A percentile compares a stretch with the other conserved stretches of the same genome.
phyloP scores from a whole-genome alignment of 78 protist species.

The Dictyostelium firmibasis region DNA sequence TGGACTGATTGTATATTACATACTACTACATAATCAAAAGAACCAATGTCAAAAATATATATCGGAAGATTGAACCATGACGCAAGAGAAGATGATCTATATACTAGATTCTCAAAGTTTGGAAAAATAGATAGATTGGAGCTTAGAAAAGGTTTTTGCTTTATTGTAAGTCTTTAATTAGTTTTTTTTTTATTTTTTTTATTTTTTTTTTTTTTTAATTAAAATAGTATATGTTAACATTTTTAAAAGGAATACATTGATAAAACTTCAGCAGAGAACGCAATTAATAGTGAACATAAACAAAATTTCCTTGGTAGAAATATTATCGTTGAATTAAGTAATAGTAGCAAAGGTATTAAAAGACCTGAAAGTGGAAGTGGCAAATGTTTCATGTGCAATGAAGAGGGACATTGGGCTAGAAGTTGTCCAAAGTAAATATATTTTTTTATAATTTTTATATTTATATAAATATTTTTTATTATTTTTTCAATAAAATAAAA shows the following conservation, averaged over 20 bases:
- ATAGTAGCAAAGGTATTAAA: constrained; percentile 5
- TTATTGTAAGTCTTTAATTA: constrained; percentile 27
- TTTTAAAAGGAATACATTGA: constrained; percentile 26
- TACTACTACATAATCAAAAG: not conserved
- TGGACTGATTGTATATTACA: not conserved
- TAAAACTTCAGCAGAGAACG: constrained; percentile 35
- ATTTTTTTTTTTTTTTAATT: not conserved
- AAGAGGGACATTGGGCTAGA: constrained; percentile 74
- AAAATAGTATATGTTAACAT: too few species aligned
- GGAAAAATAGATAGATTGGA: constrained; percentile 34
- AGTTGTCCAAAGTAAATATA: constrained; percentile 30
- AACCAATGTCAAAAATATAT: constrained; percentile 53
- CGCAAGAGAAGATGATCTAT: constrained; percentile 26
- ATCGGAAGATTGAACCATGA: constrained; percentile 33
- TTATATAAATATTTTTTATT: not conserved
- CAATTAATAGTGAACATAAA: constrained; percentile 8
- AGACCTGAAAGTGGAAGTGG: constrained; percentile 47
- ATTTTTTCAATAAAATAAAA: too few species aligned
- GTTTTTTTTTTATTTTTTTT: not conserved
- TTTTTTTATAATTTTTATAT: not conserved
- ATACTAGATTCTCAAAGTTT: not conserved
- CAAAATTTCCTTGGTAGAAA: constrained; percentile 31
- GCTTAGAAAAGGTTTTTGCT: constrained; percentile 53
- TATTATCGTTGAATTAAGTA: constrained; percentile 39
- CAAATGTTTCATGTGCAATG: constrained; percentile 41